Evolutionary conservation across 2,329 filamentous ascomycete species (phyloP).

Genomic region (Fusarium camptoceras): DNA sequence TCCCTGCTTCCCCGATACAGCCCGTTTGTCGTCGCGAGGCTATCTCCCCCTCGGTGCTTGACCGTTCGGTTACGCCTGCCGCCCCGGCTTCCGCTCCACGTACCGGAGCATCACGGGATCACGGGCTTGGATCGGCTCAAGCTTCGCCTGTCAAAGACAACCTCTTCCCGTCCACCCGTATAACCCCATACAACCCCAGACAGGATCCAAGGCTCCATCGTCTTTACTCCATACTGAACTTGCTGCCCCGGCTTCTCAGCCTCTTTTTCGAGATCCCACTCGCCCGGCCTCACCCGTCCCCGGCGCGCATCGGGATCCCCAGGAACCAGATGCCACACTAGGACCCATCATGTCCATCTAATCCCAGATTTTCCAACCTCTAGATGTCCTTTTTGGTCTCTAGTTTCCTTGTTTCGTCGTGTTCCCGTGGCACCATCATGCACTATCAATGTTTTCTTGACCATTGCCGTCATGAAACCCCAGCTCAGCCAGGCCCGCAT

Average conservation of each 20-base stretch:
- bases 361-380: conserved; percentile 10
- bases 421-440: conserved; percentile 43
- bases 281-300: conserved; percentile 45
- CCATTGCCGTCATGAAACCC: conserved; percentile 33
- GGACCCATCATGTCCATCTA: conserved; percentile 25
- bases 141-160: conserved; percentile 34
- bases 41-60: conserved; percentile 27
- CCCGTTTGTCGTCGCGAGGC: conserved; percentile 39
- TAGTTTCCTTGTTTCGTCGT: conserved; percentile 39
- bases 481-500: conserved; percentile 24
- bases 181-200: conserved; percentile 36
- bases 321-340: conserved; percentile 41
- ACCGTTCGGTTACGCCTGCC: conserved; percentile 46
- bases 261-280: conserved; percentile 42
- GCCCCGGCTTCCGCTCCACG: conserved; percentile 43
- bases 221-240: conserved; percentile 37
- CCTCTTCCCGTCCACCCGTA: conserved; percentile 28
- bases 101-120: conserved; percentile 49
- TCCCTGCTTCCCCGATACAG: conserved; percentile 44
- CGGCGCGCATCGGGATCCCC: conserved; percentile 46
- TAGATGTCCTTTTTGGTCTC: conserved; percentile 21
- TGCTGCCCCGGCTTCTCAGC: conserved; percentile 44
- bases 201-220: conserved; percentile 32
- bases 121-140: conserved; percentile 45
- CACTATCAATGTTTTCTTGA: conserved; percentile 36